phyloP scores from a whole-genome alignment of 1,139 yeast species.

The Sugiyamaella sp. region DNA sequence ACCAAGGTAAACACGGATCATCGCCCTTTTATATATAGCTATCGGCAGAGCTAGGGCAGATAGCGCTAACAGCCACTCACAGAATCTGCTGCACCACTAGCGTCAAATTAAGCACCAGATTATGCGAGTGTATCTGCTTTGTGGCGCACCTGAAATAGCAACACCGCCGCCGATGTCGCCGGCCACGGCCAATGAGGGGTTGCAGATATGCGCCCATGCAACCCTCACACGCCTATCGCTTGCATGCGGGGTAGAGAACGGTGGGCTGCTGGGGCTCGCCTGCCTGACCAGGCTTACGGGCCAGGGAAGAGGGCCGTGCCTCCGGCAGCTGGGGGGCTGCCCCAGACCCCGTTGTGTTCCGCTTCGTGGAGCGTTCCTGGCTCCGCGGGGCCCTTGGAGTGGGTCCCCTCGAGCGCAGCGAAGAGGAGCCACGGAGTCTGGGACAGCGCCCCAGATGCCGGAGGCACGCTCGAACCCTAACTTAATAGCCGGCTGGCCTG shows the following conservation, averaged over 20 bases:
- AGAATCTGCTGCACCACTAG: background rate
- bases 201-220: background rate
- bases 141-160: background rate
- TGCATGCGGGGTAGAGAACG: background rate
- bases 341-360: conserved; percentile 1
- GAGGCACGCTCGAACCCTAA: no score
- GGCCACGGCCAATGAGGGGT: background rate
- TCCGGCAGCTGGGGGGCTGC: conserved; percentile 1
- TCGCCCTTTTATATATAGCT: background rate
- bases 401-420: no score
- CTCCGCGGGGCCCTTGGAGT: no score
- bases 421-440: no score
- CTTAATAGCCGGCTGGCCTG: no score
- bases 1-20: background rate
- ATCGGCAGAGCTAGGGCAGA: no score
- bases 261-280: no score
- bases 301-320: background rate
- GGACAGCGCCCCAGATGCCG: no score
- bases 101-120: background rate
- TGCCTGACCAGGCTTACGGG: no score
- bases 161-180: conserved; percentile 1
- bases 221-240: background rate
- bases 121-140: background rate
- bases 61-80: background rate
- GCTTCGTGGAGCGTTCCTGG: no score